A percentile compares a stretch with the other conserved stretches of the same genome.
Conservation (phyloP, 495 filamentous ascomycete genomes). For the Pseudomonodictys pantanalensis region DNA sequence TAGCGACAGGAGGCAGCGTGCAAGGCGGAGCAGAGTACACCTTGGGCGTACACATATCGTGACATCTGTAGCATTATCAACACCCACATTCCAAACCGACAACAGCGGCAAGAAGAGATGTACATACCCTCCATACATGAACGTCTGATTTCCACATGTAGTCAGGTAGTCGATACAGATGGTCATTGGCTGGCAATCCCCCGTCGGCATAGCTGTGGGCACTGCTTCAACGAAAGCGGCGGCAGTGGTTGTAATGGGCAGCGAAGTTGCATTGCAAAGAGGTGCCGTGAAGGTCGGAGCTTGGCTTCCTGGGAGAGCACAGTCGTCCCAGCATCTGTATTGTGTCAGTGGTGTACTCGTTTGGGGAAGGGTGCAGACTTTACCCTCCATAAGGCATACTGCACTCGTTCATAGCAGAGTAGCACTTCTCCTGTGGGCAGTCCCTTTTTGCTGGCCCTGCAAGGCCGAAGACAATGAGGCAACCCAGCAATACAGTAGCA, state of each 20-base stretch:
- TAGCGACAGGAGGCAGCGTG: not conserved
- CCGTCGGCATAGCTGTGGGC: not conserved
- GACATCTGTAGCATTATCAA: not conserved
- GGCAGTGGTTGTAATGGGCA: not conserved
- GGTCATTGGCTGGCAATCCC: not conserved
- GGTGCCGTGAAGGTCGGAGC: not conserved
- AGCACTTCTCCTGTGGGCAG: slow-evolving; percentile 1
- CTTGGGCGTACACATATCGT: not conserved
- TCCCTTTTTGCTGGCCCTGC: slow-evolving; percentile 3
- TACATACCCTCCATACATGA: not conserved
- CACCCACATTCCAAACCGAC: not conserved
- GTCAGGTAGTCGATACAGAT: slow-evolving; percentile 1
- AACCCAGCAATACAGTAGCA: not conserved
- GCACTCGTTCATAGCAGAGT: slow-evolving; percentile 3
- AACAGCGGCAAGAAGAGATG: not conserved
- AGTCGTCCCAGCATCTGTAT: slow-evolving; percentile 4
- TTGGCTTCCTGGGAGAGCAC: not conserved
- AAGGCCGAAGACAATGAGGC: not conserved
- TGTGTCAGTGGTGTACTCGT: not conserved
- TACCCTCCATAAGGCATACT: slow-evolving; percentile 1
- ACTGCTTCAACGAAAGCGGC: not conserved
- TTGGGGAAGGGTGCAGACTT: not conserved
- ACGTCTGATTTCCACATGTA: not conserved
- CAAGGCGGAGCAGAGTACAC: not conserved
- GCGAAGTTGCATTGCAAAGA: not conserved